Evolutionary conservation across 495 filamentous ascomycete species (phyloP).

Genomic region (Aspergillus conjunctus): DNA sequence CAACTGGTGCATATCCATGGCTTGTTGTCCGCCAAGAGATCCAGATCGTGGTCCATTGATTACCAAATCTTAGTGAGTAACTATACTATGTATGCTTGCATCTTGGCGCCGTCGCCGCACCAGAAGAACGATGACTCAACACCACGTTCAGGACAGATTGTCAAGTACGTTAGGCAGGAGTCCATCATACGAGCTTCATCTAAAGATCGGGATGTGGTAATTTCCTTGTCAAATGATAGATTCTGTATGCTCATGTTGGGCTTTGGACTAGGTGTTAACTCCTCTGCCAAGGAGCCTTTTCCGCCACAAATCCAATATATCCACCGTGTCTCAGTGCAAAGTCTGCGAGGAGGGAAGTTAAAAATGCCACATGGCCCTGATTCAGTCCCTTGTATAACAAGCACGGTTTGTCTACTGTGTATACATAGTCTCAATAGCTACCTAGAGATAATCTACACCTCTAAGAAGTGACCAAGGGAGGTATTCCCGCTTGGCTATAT

Average conservation of each 20-base stretch:
- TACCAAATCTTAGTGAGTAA: not conserved
- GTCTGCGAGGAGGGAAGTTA: not conserved
- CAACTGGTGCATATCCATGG: not conserved
- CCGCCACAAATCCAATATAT: not conserved
- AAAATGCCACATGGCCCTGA: not conserved
- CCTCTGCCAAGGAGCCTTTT: not conserved
- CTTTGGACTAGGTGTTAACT: not conserved
- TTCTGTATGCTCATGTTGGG: not conserved
- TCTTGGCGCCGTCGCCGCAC: not conserved
- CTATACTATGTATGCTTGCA: too few species aligned
- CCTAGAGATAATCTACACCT: too few species aligned
- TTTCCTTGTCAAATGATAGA: too few species aligned
- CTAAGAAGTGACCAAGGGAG: too few species aligned
- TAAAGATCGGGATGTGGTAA: not conserved
- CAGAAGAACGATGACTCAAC: not conserved
- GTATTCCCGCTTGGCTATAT: too few species aligned
- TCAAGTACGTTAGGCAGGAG: not conserved
- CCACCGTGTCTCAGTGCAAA: not conserved
- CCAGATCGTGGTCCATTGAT: not conserved
- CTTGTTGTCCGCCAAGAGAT: constrained; percentile 1
- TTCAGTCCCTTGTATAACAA: too few species aligned
- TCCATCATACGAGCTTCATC: not conserved
- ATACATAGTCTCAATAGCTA: too few species aligned
- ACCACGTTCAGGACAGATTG: not conserved
- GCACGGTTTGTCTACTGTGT: too few species aligned